Evolutionary conservation across 2,329 filamentous ascomycete genomes (phyloP).

Genomic region (Phaeophleospora eucalypticola): DNA sequence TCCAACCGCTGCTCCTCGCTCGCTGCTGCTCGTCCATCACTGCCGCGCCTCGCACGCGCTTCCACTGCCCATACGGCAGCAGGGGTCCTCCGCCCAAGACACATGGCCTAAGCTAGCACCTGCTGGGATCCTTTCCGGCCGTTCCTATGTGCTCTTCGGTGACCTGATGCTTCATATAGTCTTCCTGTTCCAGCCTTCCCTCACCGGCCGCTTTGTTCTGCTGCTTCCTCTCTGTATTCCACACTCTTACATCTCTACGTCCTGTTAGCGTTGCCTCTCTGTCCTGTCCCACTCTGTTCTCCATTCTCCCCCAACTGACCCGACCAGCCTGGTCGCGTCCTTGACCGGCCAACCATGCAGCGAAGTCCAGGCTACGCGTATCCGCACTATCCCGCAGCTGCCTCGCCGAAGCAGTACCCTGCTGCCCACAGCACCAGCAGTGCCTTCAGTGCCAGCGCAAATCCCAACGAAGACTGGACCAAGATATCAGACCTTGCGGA

Average conservation of each 20-base stretch:
- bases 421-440: constrained; percentile 77
- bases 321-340: background rate
- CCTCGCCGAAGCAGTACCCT: constrained; percentile 59
- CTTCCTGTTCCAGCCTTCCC: constrained; percentile 16
- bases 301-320: background rate
- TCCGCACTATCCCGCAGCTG: constrained; percentile 33
- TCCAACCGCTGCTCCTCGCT: constrained; percentile 8
- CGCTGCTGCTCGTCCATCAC: background rate
- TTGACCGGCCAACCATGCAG: constrained; percentile 34
- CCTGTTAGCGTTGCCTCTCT: background rate
- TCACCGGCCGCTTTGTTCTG: constrained; percentile 12
- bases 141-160: constrained; percentile 18
- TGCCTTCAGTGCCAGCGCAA: constrained; percentile 89
- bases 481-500: constrained; percentile 97
- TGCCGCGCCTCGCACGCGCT: constrained; percentile 1
- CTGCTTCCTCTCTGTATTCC: constrained; percentile 1
- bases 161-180: constrained; percentile 17
- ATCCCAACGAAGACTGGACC: constrained; percentile 97
- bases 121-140: constrained; percentile 20
- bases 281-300: background rate
- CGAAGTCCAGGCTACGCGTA: constrained; percentile 44
- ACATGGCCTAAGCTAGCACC: constrained; percentile 13
- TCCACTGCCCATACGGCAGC: background rate
- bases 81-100: constrained; percentile 12
- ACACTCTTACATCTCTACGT: background rate